Evolutionary conservation across 202 grass and related monocot species (phyloP).

Genomic region (Hordeum pubiflorum): DNA sequence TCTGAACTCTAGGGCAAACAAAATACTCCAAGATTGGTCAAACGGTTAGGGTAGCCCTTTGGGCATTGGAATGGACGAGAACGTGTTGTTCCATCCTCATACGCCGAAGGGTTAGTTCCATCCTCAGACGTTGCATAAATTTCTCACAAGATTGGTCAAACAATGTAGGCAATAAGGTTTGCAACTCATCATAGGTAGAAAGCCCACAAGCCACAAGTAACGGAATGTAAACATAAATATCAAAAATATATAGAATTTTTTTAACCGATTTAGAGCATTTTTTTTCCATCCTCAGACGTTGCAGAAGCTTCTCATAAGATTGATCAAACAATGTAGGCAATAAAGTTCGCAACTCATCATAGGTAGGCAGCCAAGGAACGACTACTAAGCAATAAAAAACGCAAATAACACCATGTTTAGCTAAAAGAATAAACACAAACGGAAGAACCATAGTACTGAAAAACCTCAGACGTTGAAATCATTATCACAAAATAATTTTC

Average conservation of each 20-base stretch:
- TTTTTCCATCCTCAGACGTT: neutral
- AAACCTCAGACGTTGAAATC: constrained; percentile 26
- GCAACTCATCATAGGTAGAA: neutral
- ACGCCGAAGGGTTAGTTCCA: too few species aligned
- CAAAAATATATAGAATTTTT: neutral
- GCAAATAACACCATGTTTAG: neutral
- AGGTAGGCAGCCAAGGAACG: neutral
- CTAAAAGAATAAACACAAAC: neutral
- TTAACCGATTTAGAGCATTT: too few species aligned
- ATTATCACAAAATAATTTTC: constrained; percentile 12
- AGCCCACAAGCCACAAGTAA: neutral
- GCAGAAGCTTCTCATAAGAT: constrained; percentile 5
- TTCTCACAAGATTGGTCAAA: neutral
- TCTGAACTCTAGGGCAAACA: neutral
- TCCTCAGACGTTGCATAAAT: neutral
- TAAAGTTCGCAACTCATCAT: constrained; percentile 19
- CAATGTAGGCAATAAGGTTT: neutral
- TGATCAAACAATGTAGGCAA: constrained; percentile 16
- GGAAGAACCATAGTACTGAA: neutral
- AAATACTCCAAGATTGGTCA: neutral
- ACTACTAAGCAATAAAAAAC: neutral
- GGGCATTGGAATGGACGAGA: too few species aligned
- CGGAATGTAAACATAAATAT: neutral
- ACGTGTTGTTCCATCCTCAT: too few species aligned
- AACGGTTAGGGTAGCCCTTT: neutral